Percentiles rank a stretch among this genome's conserved stretches.
These are phyloP conservation scores for Dovyalis caffra DNA, from an alignment of 345 rosid species.

Conservation along the genomic window DNA sequence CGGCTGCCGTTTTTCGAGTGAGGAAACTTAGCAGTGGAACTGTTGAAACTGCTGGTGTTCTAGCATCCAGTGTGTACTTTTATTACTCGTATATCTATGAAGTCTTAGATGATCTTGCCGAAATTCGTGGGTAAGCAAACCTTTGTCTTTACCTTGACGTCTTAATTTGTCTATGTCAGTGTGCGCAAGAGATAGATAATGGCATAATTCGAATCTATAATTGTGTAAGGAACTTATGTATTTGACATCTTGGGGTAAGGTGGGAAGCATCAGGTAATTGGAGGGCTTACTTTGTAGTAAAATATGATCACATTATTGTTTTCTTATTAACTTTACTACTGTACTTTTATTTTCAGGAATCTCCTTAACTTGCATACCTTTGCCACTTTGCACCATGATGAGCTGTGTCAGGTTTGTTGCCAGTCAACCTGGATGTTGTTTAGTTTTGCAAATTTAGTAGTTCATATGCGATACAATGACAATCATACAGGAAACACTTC, in stretches of 20 bases:
- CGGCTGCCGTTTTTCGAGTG: conserved; percentile 66
- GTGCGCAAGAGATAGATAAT: too few relatives aligned
- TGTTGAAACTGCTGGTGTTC: conserved; percentile 42
- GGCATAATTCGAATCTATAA: too few relatives aligned
- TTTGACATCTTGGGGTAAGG: background rate
- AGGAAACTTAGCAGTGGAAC: conserved; percentile 68
- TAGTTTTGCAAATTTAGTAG: too few relatives aligned
- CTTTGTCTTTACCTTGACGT: too few relatives aligned
- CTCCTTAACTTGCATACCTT: conserved; percentile 76
- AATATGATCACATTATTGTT: background rate
- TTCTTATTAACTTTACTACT: background rate
- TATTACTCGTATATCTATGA: conserved; percentile 79
- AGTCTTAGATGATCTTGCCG: conserved; percentile 71
- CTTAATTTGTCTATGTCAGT: too few relatives aligned
- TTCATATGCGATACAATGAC: background rate
- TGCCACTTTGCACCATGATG: conserved; percentile 84
- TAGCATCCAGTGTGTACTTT: conserved; percentile 72
- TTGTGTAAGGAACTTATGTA: too few relatives aligned
- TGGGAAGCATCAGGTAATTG: too few relatives aligned
- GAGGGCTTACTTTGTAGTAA: too few relatives aligned
- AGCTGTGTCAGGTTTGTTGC: conserved; percentile 65
- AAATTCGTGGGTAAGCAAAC: conserved; percentile 58
- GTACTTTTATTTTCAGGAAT: conserved; percentile 36
- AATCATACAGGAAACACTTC: conserved; percentile 71
- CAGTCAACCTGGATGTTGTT: too few relatives aligned